These are phyloP conservation scores for Leishmania gerbilli DNA, from an alignment of 208 protist genomes.

Conservation along the genomic window DNA sequence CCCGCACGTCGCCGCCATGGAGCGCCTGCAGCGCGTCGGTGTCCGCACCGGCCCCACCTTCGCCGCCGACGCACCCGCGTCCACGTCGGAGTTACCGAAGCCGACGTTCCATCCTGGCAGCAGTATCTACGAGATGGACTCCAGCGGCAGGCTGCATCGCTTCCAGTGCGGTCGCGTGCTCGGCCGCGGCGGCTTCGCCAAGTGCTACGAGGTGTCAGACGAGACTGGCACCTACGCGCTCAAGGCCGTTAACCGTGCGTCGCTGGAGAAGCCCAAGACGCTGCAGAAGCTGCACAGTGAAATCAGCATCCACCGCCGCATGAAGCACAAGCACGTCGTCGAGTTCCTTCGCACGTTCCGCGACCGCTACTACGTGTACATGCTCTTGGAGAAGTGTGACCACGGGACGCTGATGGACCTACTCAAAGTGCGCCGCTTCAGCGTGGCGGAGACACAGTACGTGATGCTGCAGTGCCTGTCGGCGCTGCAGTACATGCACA, in stretches of 20 bases:
- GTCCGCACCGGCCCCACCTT: slow-evolving; percentile 11
- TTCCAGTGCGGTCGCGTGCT: slow-evolving; percentile 70
- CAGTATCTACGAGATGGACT: slow-evolving; percentile 61
- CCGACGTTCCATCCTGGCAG: slow-evolving; percentile 49
- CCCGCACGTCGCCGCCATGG: slow-evolving; percentile 5
- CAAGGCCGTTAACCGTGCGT: slow-evolving; percentile 94
- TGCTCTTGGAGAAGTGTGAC: slow-evolving; percentile 98
- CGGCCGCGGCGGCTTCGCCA: slow-evolving; percentile 96
- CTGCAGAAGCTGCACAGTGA: slow-evolving; percentile 96
- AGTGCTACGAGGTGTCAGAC: slow-evolving; percentile 95
- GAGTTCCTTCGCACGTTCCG: slow-evolving; percentile 97
- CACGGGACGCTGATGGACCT: slow-evolving; percentile 97
- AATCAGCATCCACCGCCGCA: slow-evolving; percentile 97
- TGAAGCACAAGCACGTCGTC: slow-evolving; percentile 97
- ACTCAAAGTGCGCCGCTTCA: slow-evolving; percentile 90
- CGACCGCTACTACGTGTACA: slow-evolving; percentile 97
- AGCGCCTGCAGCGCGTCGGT: slow-evolving; percentile 21
- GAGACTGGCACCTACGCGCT: slow-evolving; percentile 87
- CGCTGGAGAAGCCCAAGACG: slow-evolving; percentile 93
- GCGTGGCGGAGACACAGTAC: slow-evolving; percentile 94
- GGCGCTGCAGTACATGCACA: slow-evolving; percentile 96
- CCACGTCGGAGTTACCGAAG: slow-evolving; percentile 37
- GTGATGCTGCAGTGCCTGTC: slow-evolving; percentile 94
- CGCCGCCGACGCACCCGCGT: slow-evolving; percentile 1
- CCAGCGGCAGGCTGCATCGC: slow-evolving; percentile 41